Base-by-base conservation (phyloP, 2,329 filamentous ascomycete species). In the Curvularia sp. region DNA sequence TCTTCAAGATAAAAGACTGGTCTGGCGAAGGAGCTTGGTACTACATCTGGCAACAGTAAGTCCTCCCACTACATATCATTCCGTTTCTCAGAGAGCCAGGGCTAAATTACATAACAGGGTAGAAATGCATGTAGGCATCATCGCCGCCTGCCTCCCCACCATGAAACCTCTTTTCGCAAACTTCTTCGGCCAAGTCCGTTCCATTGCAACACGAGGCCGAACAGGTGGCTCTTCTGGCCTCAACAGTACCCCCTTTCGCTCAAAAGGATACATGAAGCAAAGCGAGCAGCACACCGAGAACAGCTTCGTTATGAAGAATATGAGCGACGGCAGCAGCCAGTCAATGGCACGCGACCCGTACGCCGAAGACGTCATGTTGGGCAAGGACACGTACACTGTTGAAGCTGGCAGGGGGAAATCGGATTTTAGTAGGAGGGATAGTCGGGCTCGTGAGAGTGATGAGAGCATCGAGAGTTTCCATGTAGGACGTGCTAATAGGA, bases 101-200 rank as follows among this genome's bases (percentile, higher is more conserved):
- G 5, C 28, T 53, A 1, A 54, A 48, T n/a, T 60, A 69, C 55
- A 10, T 15, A 15, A 15, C 31, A 68, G 65, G 41, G 67, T 74
- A n/a, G 71, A 74, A 48, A 66, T 74, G 63, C 64, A 73, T 57
- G 60, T 73, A 9, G 70, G 71, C n/a, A 72, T 74, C 49, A 68
- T 68, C 33, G 71, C 70, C 10, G 69, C 70, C 31, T 71, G 67
- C 38, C 65, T 74, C 1, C 71, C 71, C 9, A 70, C 71, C 2
- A 64, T 73, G 28, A 73, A 70, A 51, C 65, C 71, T 8, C 61
- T 74, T 39, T 64, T 73, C 41, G 62, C 69, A 15, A 62, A 54
- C 57, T 66, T 67, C 57, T 70, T 71, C 58, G 64, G 62, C 49
- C 49, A 53, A 9, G 46, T 71, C 13, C 62, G 66, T n/a, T 55